phyloP scores from a whole-genome alignment of 2,329 filamentous ascomycete species.

The Dothiorella sarmentorum region DNA sequence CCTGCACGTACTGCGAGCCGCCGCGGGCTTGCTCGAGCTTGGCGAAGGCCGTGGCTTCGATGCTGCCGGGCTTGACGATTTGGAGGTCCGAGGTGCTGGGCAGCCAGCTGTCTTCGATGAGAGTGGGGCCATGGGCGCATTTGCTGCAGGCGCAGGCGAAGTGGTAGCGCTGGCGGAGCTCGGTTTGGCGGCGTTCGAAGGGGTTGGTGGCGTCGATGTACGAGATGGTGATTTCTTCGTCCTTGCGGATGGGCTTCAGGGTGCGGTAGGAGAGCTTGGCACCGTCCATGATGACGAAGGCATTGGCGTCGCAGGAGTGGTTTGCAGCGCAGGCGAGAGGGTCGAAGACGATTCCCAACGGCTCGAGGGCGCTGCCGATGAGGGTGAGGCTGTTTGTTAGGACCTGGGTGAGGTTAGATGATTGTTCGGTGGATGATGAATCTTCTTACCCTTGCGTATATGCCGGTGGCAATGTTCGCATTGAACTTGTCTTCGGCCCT shows the following conservation, averaged over 20 bases:
- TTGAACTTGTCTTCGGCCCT: conserved; percentile 38
- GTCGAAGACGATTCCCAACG: conserved; percentile 58
- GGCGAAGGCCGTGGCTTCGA: conserved; percentile 23
- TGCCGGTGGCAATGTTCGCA: conserved; percentile 24
- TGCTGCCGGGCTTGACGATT: background rate
- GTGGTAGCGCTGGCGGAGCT: conserved; percentile 55
- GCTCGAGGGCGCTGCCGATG: conserved; percentile 53
- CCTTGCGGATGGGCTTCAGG: conserved; percentile 49
- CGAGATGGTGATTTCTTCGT: conserved; percentile 59
- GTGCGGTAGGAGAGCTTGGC: conserved; percentile 50
- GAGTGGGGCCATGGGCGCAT: conserved; percentile 40
- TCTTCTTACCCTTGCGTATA: conserved; percentile 44
- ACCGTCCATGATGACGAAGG: conserved; percentile 56
- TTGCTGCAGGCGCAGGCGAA: conserved; percentile 57
- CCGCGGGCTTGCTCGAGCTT: conserved; percentile 20
- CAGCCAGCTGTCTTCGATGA: conserved; percentile 42
- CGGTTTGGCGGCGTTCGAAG: conserved; percentile 47
- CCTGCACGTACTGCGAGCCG: conserved; percentile 12
- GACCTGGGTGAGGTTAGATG: conserved; percentile 38
- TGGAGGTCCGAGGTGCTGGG: background rate
- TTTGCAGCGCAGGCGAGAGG: conserved; percentile 55
- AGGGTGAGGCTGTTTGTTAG: conserved; percentile 59
- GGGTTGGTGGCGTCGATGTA: conserved; percentile 59
- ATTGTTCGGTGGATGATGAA: background rate
- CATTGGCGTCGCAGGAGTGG: conserved; percentile 61